Base-by-base conservation (phyloP, 1,139 yeast species). In the Yamadazyma sp. region DNA sequence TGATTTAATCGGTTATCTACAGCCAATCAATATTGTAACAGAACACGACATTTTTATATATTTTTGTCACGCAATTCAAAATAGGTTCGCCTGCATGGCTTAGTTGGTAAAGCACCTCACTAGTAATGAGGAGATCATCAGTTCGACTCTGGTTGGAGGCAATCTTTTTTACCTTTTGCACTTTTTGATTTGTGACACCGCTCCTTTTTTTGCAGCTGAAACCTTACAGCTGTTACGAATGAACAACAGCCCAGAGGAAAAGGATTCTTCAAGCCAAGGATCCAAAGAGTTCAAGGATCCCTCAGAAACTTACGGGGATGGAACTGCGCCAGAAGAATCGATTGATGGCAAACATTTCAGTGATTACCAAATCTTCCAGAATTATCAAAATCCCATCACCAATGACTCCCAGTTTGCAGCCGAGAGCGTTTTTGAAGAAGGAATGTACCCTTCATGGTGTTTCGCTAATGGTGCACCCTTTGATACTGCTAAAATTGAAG, bases 21-120 rank as follows among this genome's bases (percentile, higher is more conserved):
- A n/a, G n/a, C n/a, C n/a, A n/a, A n/a, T n/a, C n/a, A n/a, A n/a
- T n/a, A n/a, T n/a, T n/a, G n/a, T n/a, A n/a, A n/a, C n/a, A n/a
- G n/a, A n/a, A n/a, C n/a, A n/a, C n/a, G n/a, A n/a, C n/a, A n/a
- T n/a, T n/a, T n/a, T n/a, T n/a, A n/a, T n/a, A n/a, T n/a, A n/a
- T n/a, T n/a, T n/a, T n/a, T n/a, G n/a, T n/a, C n/a, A n/a, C n/a
- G n/a, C n/a, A n/a, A n/a, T n/a, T n/a, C n/a, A n/a, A n/a, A n/a
- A n/a, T n/a, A n/a, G n/a, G n/a, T n/a, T n/a, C n/a, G n/a, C n/a
- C n/a, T n/a, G n/a, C n/a, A n/a, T n/a, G n/a, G n/a, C n/a, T n/a
- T 81, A 82, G 87, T 80, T 81, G 88, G 87, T 82, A 82, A 82
- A 87, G 88, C 88, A 84, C 85, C 80, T 80, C 87, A 82, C 88